phyloP scores from a whole-genome alignment of 2,329 filamentous ascomycete genomes.

The Aureobasidium sp. region DNA sequence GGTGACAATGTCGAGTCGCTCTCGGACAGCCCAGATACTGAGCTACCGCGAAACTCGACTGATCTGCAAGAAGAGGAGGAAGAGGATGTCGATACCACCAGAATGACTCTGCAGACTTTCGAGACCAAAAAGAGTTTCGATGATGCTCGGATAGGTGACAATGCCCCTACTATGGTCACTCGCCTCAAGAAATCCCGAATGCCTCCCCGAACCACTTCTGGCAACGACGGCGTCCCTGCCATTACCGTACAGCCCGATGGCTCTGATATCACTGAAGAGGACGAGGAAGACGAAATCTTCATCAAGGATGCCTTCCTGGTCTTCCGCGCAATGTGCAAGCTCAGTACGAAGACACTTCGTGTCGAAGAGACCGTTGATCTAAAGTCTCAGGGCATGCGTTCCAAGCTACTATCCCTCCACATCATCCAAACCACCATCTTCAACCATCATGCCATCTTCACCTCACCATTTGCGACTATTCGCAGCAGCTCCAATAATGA shows the following conservation, averaged over 20 bases:
- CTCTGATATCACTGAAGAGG: constrained; percentile 51
- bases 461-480: constrained; percentile 85
- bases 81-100: constrained; percentile 43
- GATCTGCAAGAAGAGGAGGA: constrained; percentile 23
- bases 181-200: constrained; percentile 43
- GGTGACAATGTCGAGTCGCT: constrained; percentile 20
- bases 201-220: constrained; percentile 34
- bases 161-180: constrained; percentile 59
- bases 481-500: constrained; percentile 83
- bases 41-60: constrained; percentile 21
- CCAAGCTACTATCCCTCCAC: constrained; percentile 89
- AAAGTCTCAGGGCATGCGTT: constrained; percentile 92
- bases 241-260: constrained; percentile 26
- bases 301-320: constrained; percentile 96
- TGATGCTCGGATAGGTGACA: constrained; percentile 56
- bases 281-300: constrained; percentile 87
- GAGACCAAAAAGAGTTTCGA: constrained; percentile 60
- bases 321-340: constrained; percentile 93
- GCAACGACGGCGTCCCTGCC: constrained; percentile 26
- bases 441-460: constrained; percentile 87
- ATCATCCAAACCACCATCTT: constrained; percentile 92
- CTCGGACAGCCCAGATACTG: constrained; percentile 22
- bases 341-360: constrained; percentile 84
- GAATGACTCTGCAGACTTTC: constrained; percentile 60
- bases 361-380: constrained; percentile 89